A percentile compares a stretch with the other conserved stretches of the same genome.
These are phyloP conservation scores for Vitis hybrid DNA, from an alignment of 177 flowering plant species.

Conservation along the genomic window DNA sequence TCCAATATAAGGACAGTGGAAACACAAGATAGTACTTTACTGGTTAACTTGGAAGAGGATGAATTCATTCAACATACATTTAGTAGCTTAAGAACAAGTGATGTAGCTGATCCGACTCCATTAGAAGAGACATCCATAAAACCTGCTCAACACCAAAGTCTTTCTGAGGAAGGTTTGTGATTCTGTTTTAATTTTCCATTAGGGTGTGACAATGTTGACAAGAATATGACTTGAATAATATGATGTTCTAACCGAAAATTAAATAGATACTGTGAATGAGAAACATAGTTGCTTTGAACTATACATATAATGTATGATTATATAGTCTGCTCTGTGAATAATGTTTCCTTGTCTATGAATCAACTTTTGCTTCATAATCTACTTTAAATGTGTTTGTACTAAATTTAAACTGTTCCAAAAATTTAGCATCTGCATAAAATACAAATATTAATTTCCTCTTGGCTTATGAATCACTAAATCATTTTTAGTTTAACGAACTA, in stretches of 20 bases:
- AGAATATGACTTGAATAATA: not conserved
- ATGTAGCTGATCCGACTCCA: constrained; percentile 7
- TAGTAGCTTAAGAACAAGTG: constrained; percentile 3
- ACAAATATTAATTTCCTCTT: too few relatives aligned
- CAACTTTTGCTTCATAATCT: too few relatives aligned
- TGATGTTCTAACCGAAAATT: not conserved
- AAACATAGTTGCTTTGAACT: too few relatives aligned
- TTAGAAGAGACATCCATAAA: constrained; percentile 2
- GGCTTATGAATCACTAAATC: too few relatives aligned
- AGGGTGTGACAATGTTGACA: not conserved
- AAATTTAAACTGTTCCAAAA: too few relatives aligned
- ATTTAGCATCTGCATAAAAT: too few relatives aligned
- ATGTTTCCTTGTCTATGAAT: too few relatives aligned
- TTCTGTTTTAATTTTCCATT: not conserved
- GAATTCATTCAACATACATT: constrained; percentile 1
- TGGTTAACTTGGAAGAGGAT: constrained; percentile 8
- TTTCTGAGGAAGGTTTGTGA: constrained; percentile 24
- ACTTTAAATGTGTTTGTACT: too few relatives aligned
- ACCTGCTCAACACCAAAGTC: constrained; percentile 7
- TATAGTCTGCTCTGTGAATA: too few relatives aligned
- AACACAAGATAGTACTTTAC: constrained; percentile 15
- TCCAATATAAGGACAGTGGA: constrained; percentile 29
- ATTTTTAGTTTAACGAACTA: too few relatives aligned
- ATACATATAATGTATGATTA: too few relatives aligned
- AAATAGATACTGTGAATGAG: too few relatives aligned